Base-by-base conservation (phyloP, 2,329 filamentous ascomycete genomes). In the Cercospora citrullina region DNA sequence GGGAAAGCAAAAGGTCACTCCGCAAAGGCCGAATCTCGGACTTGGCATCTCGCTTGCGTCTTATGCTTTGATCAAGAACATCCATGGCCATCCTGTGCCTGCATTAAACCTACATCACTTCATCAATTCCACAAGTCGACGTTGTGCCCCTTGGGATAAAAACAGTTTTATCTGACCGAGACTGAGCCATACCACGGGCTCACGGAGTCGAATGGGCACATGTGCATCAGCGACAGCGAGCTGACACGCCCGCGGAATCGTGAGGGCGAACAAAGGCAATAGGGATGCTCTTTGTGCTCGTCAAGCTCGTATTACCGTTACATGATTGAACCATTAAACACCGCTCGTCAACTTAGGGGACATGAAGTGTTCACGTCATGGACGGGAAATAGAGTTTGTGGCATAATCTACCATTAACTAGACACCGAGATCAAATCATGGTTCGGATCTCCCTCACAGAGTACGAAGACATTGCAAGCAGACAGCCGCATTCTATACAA, bases 281-380 rank as follows among this genome's bases (percentile, higher is more conserved):
- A 53, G 23, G 12, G 48, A 28, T n/a, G 10, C 45, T 53, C 23
- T 53, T 28, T 53, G 23, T 53, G 48, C 48, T 26, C n/a, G n/a
- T n/a, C n/a, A n/a, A n/a, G n/a, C n/a, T n/a, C 14, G 26, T 28
- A 53, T n/a, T 12, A 59, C 23, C 9, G 28, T 59, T 5, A 59
- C 23, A 33, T 16, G 9, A 59, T 33, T 8, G 16, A 7, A 10
- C n/a, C 23, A 21, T 33, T 8, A 10, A 33, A n/a, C 26, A 21
- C 26, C 23, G 28, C 12, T 33, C 12, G 2, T 30, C 16, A 58
- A 31, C 18, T 8, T 31, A 33, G 1, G 28, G 8, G 31, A 36
- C 30, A 3, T 36, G 28, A 21, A 66, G 64, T 66, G 28, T 66
- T 66, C 58, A 62, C 64, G 64, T 66, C 64, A 66, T 66, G 58